Percentiles rank a stretch among this genome's conserved stretches.
Evolutionary conservation across 1,284 basidiomycete species (phyloP).

Genomic region (Puccinia horiana): DNA sequence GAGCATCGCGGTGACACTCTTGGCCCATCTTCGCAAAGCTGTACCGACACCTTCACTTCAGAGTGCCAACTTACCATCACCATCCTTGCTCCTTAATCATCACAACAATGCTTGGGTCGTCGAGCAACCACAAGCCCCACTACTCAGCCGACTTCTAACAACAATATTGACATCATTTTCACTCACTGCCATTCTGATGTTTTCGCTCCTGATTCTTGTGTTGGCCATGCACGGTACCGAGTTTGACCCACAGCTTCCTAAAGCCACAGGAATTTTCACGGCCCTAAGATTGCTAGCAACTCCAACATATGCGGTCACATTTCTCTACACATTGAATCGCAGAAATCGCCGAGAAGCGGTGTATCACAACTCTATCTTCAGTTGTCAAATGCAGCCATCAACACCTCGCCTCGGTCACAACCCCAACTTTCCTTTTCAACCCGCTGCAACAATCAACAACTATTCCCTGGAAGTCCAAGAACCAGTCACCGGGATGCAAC

Average conservation of each 20-base stretch:
- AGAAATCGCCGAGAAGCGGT: neutral
- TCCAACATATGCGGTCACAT: slow-evolving; percentile 48
- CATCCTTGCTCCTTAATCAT: slow-evolving; percentile 3
- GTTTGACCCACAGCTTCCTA: slow-evolving; percentile 43
- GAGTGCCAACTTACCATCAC: slow-evolving; percentile 9
- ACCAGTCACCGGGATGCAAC: neutral
- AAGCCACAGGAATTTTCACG: slow-evolving; percentile 48
- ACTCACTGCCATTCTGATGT: slow-evolving; percentile 48
- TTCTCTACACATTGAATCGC: slow-evolving; percentile 47
- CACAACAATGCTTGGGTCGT: neutral
- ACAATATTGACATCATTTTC: slow-evolving; percentile 48
- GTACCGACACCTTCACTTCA: neutral
- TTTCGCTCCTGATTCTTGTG: slow-evolving; percentile 46
- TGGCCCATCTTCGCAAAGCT: slow-evolving; percentile 24
- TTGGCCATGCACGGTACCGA: slow-evolving; percentile 49
- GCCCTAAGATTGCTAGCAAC: slow-evolving; percentile 44
- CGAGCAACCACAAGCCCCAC: slow-evolving; percentile 27
- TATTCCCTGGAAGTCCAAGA: neutral
- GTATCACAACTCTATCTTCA: slow-evolving; percentile 1
- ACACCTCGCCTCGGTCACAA: slow-evolving; percentile 2
- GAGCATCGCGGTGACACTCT: slow-evolving; percentile 39
- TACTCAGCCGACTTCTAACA: slow-evolving; percentile 44
- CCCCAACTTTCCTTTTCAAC: neutral
- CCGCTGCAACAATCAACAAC: neutral
- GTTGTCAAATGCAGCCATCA: neutral